Base-by-base conservation (phyloP, 2,329 filamentous ascomycete species). In the Talaromyces sp. region DNA sequence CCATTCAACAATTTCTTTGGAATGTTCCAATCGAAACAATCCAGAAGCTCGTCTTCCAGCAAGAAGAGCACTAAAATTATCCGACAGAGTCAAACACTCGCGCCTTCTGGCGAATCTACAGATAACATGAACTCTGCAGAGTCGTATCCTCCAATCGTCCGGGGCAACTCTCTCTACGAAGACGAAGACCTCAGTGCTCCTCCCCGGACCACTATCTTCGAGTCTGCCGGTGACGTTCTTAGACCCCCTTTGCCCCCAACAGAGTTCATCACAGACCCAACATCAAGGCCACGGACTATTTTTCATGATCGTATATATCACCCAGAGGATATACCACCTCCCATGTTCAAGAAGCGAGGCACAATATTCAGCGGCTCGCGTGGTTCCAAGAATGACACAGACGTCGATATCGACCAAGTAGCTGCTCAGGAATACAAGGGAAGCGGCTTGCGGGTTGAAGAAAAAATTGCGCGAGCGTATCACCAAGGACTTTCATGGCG, bases 241-340 rank as follows among this genome's bases (percentile, higher is more conserved):
- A 96, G 94, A 74, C 95, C 95, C 5, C 94, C 93, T 57, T 80
- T 98, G 39, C 94, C 95, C 16, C 86, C 90, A 0, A 83, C 87
- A 3, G 89, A 93, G 52, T 99, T 92, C 76, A 83, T 99, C 43
- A 86, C 93, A 60, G 90, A 98, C 70, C 94, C 95, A 8, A 84
- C 89, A 1, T 89, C 87, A 60, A 89, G 95, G 16, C 88, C 92
- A 0, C 87, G 92, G 56, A 94, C 94, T 1, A 99, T 99, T 66
- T 98, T 98, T 78, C 95, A 99, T 76, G 95, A 99, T 76, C 89
- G 95, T 11, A 87, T 99, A 16, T 99, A 99, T 74, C 92, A 97
- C 72, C 93, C 95, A 0, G 86, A 90, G 50, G 95, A 99, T 73
- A 97, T 99, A 41, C 95, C 95, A 0, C 87, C 90, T 0, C 91